Conservation (phyloP, 2,329 filamentous ascomycete species). For the Colletotrichum lini region DNA sequence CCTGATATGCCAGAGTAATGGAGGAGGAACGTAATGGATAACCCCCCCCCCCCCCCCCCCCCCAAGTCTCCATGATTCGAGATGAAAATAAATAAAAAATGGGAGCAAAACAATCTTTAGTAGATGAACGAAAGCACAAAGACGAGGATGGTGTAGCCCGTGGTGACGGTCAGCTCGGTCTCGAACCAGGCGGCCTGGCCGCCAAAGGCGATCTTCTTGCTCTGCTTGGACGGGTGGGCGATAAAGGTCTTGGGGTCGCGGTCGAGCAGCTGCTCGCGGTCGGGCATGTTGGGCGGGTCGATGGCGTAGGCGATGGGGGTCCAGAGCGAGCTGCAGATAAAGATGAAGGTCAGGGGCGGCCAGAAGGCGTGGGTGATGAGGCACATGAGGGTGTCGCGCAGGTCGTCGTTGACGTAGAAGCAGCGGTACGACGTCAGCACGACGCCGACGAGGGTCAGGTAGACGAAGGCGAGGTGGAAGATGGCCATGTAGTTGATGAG, state of each 20-base stretch:
- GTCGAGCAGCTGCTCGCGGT: slow-evolving; percentile 69
- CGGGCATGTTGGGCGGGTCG: slow-evolving; percentile 70
- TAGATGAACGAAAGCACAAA: slow-evolving; percentile 62
- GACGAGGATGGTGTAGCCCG: slow-evolving; percentile 63
- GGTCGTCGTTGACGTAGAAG: slow-evolving; percentile 56
- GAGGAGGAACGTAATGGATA: neutral
- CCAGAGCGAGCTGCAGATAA: slow-evolving; percentile 69
- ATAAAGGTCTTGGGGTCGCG: slow-evolving; percentile 69
- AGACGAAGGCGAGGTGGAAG: slow-evolving; percentile 69
- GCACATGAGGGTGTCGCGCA: slow-evolving; percentile 61
- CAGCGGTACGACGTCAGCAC: slow-evolving; percentile 66
- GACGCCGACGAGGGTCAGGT: slow-evolving; percentile 66
- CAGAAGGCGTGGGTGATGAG: slow-evolving; percentile 74
- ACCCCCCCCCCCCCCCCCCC: too few species aligned
- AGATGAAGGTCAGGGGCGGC: slow-evolving; percentile 72
- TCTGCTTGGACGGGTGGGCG: slow-evolving; percentile 64
- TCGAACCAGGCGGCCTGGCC: slow-evolving; percentile 70
- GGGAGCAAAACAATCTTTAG: neutral
- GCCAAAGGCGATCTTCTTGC: slow-evolving; percentile 69
- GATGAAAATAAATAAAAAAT: too few species aligned
- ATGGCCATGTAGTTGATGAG: slow-evolving; percentile 69
- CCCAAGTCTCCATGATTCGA: too few species aligned
- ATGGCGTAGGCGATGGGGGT: slow-evolving; percentile 73
- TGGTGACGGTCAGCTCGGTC: slow-evolving; percentile 66
- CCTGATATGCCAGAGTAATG: slow-evolving; percentile 8